Conservation (phyloP, 345 rosid species). For the Excoecaria cochinchinensis region DNA sequence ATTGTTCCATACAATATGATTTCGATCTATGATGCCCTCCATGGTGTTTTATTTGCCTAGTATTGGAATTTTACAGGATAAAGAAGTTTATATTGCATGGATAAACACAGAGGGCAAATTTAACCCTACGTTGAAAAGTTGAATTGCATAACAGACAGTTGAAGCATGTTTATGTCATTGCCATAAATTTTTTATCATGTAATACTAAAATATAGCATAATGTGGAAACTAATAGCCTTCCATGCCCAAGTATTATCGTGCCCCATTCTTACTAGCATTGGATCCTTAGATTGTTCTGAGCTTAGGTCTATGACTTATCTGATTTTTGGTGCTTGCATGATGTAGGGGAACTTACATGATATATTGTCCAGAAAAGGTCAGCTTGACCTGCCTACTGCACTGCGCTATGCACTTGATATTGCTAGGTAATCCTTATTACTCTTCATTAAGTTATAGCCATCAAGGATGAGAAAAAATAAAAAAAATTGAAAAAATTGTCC, state of each 20-base stretch:
- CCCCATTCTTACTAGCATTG: neutral
- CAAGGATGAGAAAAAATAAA: neutral
- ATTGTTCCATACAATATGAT: neutral
- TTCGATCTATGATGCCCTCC: neutral
- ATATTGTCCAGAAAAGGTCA: slow-evolving; percentile 34
- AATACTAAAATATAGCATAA: neutral
- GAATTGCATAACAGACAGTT: neutral
- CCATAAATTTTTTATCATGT: neutral
- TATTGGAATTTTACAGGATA: neutral
- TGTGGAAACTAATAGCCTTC: neutral
- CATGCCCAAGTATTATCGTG: neutral
- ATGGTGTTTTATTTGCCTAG: neutral
- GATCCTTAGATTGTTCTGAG: neutral
- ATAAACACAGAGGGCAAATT: neutral
- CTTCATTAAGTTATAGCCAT: neutral
- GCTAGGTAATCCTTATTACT: slow-evolving; percentile 36
- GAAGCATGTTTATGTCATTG: neutral
- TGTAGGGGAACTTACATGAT: slow-evolving; percentile 44
- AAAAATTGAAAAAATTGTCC: no score
- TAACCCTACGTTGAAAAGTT: neutral
- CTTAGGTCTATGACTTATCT: neutral
- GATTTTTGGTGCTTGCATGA: neutral
- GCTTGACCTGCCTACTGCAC: slow-evolving; percentile 45
- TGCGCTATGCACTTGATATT: slow-evolving; percentile 59
- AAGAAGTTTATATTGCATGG: neutral